phyloP scores from a whole-genome alignment of 345 rosid species.

The Rhizophora apiculata region DNA sequence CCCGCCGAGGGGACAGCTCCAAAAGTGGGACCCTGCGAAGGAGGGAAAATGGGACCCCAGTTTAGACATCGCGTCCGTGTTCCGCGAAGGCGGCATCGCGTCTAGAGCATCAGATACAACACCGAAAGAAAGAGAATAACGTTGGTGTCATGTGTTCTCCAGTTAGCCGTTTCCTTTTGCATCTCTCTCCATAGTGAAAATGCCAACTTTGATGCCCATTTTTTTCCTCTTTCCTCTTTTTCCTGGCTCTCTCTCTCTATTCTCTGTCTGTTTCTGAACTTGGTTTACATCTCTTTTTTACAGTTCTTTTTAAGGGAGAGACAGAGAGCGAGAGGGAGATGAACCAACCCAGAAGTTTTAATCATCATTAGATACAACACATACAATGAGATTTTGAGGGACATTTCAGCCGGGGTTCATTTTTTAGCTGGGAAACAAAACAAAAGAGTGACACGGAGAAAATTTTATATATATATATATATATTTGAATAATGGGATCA shows the following conservation, averaged over 20 bases:
- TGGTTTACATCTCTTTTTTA: conserved; percentile 21
- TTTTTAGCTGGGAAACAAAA: not conserved
- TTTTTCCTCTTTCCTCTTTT: conserved; percentile 1
- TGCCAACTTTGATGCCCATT: conserved; percentile 31
- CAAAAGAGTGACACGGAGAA: not conserved
- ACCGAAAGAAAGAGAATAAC: conserved; percentile 28
- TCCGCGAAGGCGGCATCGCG: conserved; percentile 19
- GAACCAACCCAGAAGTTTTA: conserved; percentile 5
- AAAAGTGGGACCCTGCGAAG: too few species aligned
- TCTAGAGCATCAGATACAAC: not conserved
- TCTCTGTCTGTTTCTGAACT: conserved; percentile 8
- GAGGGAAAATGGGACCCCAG: too few species aligned
- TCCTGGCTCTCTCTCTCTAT: conserved; percentile 4
- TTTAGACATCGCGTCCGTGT: not conserved
- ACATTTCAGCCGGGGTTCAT: not conserved
- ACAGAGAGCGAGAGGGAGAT: not conserved
- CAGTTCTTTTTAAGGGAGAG: conserved; percentile 23
- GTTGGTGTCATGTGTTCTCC: conserved; percentile 35
- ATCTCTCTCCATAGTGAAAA: conserved; percentile 15
- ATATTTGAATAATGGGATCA: conserved; percentile 57
- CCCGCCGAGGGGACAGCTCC: too few species aligned
- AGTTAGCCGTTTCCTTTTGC: conserved; percentile 48
- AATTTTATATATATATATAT: too few species aligned
- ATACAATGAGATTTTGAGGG: not conserved
- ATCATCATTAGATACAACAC: conserved; percentile 35